phyloP scores from a whole-genome alignment of 1,139 yeast species.

The Sugiyamaella castrensis region DNA sequence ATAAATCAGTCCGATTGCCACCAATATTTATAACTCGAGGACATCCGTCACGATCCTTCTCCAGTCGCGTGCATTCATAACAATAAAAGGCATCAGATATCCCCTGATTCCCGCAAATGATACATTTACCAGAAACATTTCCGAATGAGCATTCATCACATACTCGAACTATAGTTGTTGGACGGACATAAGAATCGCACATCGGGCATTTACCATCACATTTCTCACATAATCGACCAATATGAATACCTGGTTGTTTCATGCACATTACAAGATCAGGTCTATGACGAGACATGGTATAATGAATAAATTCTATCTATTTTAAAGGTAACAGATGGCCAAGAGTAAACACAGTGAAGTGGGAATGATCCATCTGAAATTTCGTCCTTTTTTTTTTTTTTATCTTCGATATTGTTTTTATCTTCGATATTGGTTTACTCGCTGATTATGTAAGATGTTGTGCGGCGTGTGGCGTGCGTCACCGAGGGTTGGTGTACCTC shows the following conservation, averaged over 20 bases:
- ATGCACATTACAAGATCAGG: slow-evolving; percentile 81
- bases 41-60: slow-evolving; percentile 89
- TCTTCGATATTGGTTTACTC: no score
- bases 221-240: slow-evolving; percentile 72
- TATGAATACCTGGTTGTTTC: slow-evolving; percentile 74
- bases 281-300: slow-evolving; percentile 84
- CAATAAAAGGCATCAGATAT: slow-evolving; percentile 77
- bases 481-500: no score
- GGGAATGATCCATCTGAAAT: no score
- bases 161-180: slow-evolving; percentile 64
- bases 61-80: slow-evolving; percentile 75
- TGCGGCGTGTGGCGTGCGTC: no score
- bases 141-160: slow-evolving; percentile 89
- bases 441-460: no score
- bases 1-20: slow-evolving; percentile 64
- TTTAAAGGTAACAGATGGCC: neutral
- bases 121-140: slow-evolving; percentile 59
- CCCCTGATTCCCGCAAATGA: slow-evolving; percentile 66
- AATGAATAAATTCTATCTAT: neutral
- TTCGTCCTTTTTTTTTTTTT: no score
- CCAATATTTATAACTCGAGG: slow-evolving; percentile 83
- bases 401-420: no score
- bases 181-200: slow-evolving; percentile 84
- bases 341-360: no score
- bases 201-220: slow-evolving; percentile 93